A percentile compares a stretch with the other conserved stretches of the same genome.
Evolutionary conservation across 306 rosid species (phyloP).

Genomic region (Sophora flavescens): DNA sequence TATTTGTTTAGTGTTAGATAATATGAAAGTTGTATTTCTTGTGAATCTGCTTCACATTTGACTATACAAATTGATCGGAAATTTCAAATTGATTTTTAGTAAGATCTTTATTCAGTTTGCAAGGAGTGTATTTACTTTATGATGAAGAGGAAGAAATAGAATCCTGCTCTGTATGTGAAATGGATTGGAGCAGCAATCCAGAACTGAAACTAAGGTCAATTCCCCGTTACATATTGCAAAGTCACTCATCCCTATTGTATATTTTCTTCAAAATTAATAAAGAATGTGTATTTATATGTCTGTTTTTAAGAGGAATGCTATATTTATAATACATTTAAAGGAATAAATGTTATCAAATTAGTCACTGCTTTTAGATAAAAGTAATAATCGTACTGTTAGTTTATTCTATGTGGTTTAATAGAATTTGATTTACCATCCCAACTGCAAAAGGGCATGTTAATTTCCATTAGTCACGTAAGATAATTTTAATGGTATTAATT

Average conservation of each 20-base stretch:
- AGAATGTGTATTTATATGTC: too few relatives aligned
- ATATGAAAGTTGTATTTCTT: slow-evolving; percentile 15
- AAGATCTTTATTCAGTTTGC: slow-evolving; percentile 72
- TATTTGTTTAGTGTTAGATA: slow-evolving; percentile 7
- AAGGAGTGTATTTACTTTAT: slow-evolving; percentile 79
- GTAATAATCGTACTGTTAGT: too few relatives aligned
- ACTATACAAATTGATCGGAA: slow-evolving; percentile 14
- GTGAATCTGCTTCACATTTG: background rate
- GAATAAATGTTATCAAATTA: too few relatives aligned
- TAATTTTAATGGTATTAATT: too few relatives aligned
- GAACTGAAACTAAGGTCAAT: slow-evolving; percentile 52
- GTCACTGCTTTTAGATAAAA: too few relatives aligned
- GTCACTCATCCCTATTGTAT: background rate
- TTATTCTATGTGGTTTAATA: too few relatives aligned
- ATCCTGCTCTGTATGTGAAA: slow-evolving; percentile 41
- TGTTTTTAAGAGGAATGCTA: too few relatives aligned
- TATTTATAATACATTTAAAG: too few relatives aligned
- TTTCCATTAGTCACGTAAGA: too few relatives aligned
- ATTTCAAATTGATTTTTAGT: slow-evolving; percentile 22
- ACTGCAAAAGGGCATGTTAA: too few relatives aligned
- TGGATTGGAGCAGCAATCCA: too few relatives aligned
- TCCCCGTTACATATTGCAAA: background rate
- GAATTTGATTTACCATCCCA: too few relatives aligned
- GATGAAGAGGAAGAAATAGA: slow-evolving; percentile 72
- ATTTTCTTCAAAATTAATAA: background rate